Evolutionary conservation across 1,284 basidiomycete species (phyloP).

Genomic region (Ustilago hordei): DNA sequence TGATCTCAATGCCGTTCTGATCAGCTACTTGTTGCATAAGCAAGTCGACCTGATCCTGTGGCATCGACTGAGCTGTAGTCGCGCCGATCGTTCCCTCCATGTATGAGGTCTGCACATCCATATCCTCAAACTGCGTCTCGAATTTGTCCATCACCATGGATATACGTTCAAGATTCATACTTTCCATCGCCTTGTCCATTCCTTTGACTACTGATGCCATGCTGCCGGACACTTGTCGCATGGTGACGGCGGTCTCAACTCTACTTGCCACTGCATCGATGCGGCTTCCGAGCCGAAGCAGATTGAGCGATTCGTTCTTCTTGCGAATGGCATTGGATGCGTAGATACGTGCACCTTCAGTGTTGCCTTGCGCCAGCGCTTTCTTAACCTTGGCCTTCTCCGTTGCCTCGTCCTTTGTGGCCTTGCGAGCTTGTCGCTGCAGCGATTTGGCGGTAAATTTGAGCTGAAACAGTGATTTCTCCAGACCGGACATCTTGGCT

Average conservation of each 20-base stretch:
- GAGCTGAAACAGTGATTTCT: slow-evolving; percentile 68
- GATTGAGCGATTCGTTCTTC: slow-evolving; percentile 92
- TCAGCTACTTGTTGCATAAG: slow-evolving; percentile 95
- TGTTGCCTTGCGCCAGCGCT: slow-evolving; percentile 97
- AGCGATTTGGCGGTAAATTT: slow-evolving; percentile 69
- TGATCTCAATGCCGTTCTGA: slow-evolving; percentile 94
- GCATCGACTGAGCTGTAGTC: slow-evolving; percentile 90
- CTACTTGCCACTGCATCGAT: slow-evolving; percentile 96
- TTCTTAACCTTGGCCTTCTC: slow-evolving; percentile 69
- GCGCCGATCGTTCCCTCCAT: slow-evolving; percentile 97
- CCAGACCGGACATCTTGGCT: slow-evolving; percentile 39
- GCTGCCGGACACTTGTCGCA: slow-evolving; percentile 85
- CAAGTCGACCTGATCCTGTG: slow-evolving; percentile 95
- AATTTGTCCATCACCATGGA: slow-evolving; percentile 99
- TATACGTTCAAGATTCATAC: slow-evolving; percentile 98
- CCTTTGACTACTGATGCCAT: slow-evolving; percentile 97
- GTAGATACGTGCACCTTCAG: slow-evolving; percentile 97
- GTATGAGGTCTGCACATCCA: slow-evolving; percentile 97
- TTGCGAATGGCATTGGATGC: slow-evolving; percentile 98
- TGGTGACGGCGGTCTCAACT: slow-evolving; percentile 99
- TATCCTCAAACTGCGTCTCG: slow-evolving; percentile 93
- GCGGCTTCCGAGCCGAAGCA: slow-evolving; percentile 71
- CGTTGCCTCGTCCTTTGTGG: slow-evolving; percentile 64
- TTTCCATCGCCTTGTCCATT: slow-evolving; percentile 99
- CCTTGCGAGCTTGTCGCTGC: slow-evolving; percentile 67